Evolutionary conservation across 345 rosid genomes (phyloP).

Genomic region (Aquilaria malaccensis): DNA sequence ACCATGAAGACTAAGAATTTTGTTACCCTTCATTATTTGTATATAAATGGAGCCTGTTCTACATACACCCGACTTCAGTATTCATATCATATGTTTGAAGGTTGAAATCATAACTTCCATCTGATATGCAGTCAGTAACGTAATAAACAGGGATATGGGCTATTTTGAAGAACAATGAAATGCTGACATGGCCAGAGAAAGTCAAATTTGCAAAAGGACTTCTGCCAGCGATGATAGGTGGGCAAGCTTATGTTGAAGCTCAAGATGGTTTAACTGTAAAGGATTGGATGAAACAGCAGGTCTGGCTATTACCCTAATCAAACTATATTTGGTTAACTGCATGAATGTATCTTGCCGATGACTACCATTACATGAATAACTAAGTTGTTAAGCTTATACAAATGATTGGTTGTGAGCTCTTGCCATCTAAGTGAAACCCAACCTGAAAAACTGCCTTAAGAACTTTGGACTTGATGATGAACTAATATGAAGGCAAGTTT

Average conservation of each 20-base stretch:
- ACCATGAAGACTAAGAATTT: not conserved
- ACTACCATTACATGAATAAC: not conserved
- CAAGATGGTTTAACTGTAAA: conserved; percentile 81
- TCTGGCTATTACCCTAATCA: conserved; percentile 13
- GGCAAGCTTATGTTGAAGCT: conserved; percentile 91
- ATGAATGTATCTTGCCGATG: not conserved
- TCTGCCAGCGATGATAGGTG: conserved; percentile 88
- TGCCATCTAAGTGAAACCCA: too few species aligned
- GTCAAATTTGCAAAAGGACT: conserved; percentile 95
- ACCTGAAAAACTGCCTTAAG: too few species aligned
- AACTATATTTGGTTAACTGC: conserved; percentile 2
- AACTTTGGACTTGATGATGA: too few species aligned
- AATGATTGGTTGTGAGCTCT: not conserved
- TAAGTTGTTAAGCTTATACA: conserved; percentile 1
- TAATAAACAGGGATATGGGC: conserved; percentile 72
- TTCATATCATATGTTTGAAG: not conserved
- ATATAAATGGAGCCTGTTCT: conserved; percentile 2
- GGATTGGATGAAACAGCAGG: conserved; percentile 94
- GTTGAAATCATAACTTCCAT: not conserved
- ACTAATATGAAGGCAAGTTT: too few species aligned
- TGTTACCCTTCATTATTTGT: not conserved
- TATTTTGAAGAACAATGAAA: conserved; percentile 79
- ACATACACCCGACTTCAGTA: not conserved
- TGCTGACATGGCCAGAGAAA: conserved; percentile 98
- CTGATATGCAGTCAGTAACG: conserved; percentile 4